Base-by-base conservation (phyloP, 345 rosid species). In the Salix suchowensis region DNA sequence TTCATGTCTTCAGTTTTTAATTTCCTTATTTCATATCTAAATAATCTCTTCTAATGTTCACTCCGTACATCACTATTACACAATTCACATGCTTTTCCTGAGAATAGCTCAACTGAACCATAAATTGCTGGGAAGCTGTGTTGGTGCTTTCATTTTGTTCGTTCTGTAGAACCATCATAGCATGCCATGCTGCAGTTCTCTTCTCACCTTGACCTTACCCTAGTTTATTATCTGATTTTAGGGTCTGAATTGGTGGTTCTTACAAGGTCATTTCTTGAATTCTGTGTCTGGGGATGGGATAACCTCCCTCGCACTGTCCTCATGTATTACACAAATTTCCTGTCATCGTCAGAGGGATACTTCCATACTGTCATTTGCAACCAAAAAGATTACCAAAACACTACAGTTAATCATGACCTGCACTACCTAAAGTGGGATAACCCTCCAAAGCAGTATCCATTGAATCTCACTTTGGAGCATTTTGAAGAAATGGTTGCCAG, bases 271-370 rank as follows among this genome's bases (percentile, higher is more conserved):
- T 93, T 95, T 86, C 91, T 95, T 6, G 96, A 95, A 70, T 91
- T 93, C 83, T 93, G 97, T 48, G 79, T 95, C 8, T 89, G 94
- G 94, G 98, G 98, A 77, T 93, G 98, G 96, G 97, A 93, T 80
- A 95, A 95, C 85, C 94, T 95, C 44, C 98, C 98, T 39, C 91
- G 98, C 28, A 91, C 91, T 3, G 89, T 95, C 44, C 88, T 91
- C 48, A 93, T 95, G 97, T 93, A 95, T 86, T 93, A 95, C 72
- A 89, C 93, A 6, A 95, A 93, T 86, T 88, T 91, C 87, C 84
- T 90, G 72, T 89, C 91, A 50, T 90, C 98, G 10, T 82, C 89
- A 0, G 98, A 93, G 83, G 93, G 97, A 50, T 95, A 95, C 80
- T 95, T 95, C 80, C 98, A 95, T 84, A 88, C 97, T 8, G 97